These are phyloP conservation scores for Myxozyma melibiosi DNA, from an alignment of 805 yeast species.

Conservation along the genomic window DNA sequence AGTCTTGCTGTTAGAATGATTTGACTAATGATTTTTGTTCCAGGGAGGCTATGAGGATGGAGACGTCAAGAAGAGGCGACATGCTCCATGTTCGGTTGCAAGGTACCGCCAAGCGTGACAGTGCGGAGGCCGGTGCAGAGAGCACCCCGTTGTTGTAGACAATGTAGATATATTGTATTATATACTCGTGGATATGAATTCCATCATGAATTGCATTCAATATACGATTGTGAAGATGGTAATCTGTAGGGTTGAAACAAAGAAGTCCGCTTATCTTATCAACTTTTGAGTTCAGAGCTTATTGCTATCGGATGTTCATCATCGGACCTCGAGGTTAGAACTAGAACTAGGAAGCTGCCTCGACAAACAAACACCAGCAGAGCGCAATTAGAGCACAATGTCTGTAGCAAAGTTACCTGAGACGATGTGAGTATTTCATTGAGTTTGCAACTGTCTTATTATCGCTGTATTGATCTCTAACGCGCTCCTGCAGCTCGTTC, in stretches of 20 bases:
- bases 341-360: no score
- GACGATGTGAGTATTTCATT: slow-evolving; percentile 3
- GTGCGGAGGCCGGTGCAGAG: slow-evolving; percentile 1
- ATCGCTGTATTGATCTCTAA: background rate
- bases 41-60: slow-evolving; percentile 32
- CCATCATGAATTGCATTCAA: no score
- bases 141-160: no score
- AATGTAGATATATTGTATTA: background rate
- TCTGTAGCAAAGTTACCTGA: slow-evolving; percentile 18
- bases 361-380: no score
- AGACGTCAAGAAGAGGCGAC: slow-evolving; percentile 34
- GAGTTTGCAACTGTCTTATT: background rate
- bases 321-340: no score
- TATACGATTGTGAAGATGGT: no score
- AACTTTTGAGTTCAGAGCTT: background rate
- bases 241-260: no score
- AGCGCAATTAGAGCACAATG: background rate
- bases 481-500: slow-evolving; percentile 13
- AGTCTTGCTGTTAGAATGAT: background rate
- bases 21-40: background rate
- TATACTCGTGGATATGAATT: no score
- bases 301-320: background rate
- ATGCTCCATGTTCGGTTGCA: slow-evolving; percentile 26
- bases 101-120: slow-evolving; percentile 20
- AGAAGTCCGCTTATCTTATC: background rate